A percentile compares a stretch with the other conserved stretches of the same genome.
These are phyloP conservation scores for Aspergillus novoparasiticus DNA, from an alignment of 2,329 filamentous ascomycete genomes.

Conservation along the genomic window DNA sequence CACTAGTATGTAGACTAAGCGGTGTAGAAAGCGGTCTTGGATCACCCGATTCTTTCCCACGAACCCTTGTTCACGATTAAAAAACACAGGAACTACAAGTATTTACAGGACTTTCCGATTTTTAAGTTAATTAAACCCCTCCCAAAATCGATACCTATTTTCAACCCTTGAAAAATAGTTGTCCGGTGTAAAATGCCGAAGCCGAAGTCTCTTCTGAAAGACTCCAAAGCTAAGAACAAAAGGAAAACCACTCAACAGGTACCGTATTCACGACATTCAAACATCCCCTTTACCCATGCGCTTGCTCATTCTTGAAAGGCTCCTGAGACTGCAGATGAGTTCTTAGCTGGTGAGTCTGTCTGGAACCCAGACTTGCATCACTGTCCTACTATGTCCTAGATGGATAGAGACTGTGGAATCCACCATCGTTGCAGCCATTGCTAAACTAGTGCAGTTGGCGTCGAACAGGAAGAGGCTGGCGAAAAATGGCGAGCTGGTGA, in stretches of 20 bases:
- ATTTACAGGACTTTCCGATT: background rate
- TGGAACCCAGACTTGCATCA: background rate
- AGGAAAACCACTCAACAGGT: constrained; percentile 48
- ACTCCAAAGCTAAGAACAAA: constrained; percentile 40
- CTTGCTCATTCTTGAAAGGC: constrained; percentile 39
- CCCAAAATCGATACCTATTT: background rate
- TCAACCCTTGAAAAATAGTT: background rate
- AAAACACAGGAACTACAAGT: background rate
- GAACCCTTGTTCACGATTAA: background rate
- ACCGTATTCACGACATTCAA: constrained; percentile 2
- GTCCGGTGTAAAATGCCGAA: constrained; percentile 38
- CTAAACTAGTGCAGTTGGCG: constrained; percentile 52
- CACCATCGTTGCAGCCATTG: background rate
- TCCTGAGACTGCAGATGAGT: constrained; percentile 68
- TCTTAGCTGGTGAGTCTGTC: constrained; percentile 56
- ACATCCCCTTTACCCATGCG: background rate
- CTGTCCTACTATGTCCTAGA: background rate
- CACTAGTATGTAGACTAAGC: background rate
- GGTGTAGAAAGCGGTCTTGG: constrained; percentile 5
- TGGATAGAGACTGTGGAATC: background rate
- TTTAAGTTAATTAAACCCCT: background rate
- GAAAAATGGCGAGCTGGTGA: constrained; percentile 76
- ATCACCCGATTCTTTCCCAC: background rate
- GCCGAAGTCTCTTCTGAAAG: constrained; percentile 43
- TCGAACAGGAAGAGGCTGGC: constrained; percentile 70